phyloP scores from a whole-genome alignment of 495 filamentous ascomycete species.

The Penicillium macrosclerotiorum region DNA sequence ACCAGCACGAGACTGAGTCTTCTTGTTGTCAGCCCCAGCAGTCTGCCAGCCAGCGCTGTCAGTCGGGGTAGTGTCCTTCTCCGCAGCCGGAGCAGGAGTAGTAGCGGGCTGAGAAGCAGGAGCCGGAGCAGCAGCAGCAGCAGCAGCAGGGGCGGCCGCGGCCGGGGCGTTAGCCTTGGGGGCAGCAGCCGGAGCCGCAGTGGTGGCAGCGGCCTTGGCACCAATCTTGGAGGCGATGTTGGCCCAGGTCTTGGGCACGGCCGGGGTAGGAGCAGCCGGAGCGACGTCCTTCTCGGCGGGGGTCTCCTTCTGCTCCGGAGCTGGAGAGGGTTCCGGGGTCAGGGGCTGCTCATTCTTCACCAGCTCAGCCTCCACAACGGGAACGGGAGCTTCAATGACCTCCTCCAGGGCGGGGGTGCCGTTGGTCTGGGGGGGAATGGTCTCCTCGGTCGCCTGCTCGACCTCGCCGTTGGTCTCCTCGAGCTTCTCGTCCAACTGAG shows the following conservation, averaged over 20 bases:
- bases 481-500: slow-evolving; percentile 60
- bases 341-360: slow-evolving; percentile 51
- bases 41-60: slow-evolving; percentile 72
- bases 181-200: slow-evolving; percentile 38
- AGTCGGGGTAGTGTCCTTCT: slow-evolving; percentile 45
- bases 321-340: slow-evolving; percentile 49
- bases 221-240: slow-evolving; percentile 60
- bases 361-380: slow-evolving; percentile 46
- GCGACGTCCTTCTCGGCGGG: slow-evolving; percentile 52
- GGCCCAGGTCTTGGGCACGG: slow-evolving; percentile 85
- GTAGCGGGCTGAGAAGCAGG: slow-evolving; percentile 32
- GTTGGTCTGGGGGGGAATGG: slow-evolving; percentile 43
- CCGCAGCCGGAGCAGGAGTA: slow-evolving; percentile 33
- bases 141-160: slow-evolving; percentile 24
- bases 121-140: slow-evolving; percentile 34
- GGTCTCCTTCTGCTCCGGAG: slow-evolving; percentile 39
- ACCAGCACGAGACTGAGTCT: slow-evolving; percentile 65
- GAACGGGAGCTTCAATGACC: slow-evolving; percentile 26
- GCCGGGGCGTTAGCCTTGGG: slow-evolving; percentile 40
- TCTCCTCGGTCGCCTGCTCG: slow-evolving; percentile 28
- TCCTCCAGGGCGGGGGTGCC: slow-evolving; percentile 38
- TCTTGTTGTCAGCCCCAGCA: slow-evolving; percentile 71
- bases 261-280: slow-evolving; percentile 38
- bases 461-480: slow-evolving; percentile 38
- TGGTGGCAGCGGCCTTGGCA: slow-evolving; percentile 23